Percentiles rank a stretch among this genome's conserved stretches.
Evolutionary conservation across 1,284 basidiomycete species (phyloP).

Genomic region (Leccinum insolens): DNA sequence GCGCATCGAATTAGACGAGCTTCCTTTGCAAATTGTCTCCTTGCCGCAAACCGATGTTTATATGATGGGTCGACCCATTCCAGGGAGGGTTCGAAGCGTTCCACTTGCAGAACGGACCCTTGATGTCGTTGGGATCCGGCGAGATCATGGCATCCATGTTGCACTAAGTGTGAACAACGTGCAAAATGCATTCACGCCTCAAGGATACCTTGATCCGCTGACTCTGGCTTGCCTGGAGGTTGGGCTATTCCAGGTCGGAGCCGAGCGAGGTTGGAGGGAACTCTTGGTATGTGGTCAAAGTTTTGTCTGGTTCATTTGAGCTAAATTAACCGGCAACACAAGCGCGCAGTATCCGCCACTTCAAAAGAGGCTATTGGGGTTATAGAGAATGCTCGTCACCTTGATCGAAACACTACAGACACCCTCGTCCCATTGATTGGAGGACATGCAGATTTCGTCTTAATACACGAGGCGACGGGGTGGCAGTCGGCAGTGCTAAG

Average conservation of each 20-base stretch:
- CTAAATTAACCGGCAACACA: neutral
- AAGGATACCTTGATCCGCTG: constrained; percentile 64
- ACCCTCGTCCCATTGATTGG: constrained; percentile 42
- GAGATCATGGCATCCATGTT: constrained; percentile 47
- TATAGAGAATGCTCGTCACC: constrained; percentile 16
- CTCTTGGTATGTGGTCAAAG: constrained; percentile 48
- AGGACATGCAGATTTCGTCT: constrained; percentile 59
- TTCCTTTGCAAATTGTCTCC: constrained; percentile 57
- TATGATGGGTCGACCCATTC: constrained; percentile 55
- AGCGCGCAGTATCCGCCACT: constrained; percentile 50
- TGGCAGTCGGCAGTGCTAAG: constrained; percentile 51
- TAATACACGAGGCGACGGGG: constrained; percentile 52
- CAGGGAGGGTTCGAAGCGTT: constrained; percentile 25
- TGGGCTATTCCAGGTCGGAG: constrained; percentile 60
- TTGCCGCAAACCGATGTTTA: constrained; percentile 68
- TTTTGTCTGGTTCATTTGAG: neutral
- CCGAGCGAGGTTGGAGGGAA: constrained; percentile 44
- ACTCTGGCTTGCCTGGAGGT: constrained; percentile 60
- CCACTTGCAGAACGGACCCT: constrained; percentile 52
- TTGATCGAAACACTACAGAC: constrained; percentile 13
- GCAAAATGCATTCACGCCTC: constrained; percentile 68
- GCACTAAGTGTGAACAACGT: constrained; percentile 67
- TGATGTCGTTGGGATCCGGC: constrained; percentile 48
- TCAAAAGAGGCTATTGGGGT: constrained; percentile 52
- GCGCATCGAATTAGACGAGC: constrained; percentile 35